Conservation (phyloP, 305 asterid species). For the Fraxinus paxiana region DNA sequence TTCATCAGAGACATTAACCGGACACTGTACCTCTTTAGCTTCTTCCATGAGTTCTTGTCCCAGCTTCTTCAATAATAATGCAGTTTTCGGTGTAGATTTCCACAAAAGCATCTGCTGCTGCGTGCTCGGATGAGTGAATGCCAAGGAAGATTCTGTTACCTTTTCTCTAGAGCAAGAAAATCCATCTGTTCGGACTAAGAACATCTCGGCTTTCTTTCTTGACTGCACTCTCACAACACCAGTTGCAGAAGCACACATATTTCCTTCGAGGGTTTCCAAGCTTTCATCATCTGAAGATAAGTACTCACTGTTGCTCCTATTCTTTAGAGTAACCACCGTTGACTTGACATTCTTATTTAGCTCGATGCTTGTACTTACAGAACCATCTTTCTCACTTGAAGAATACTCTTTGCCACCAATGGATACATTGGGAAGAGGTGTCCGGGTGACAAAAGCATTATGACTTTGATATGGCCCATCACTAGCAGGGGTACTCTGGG, state of each 20-base stretch:
- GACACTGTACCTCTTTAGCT: conserved; percentile 77
- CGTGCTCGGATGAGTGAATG: conserved; percentile 96
- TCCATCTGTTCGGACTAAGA: conserved; percentile 96
- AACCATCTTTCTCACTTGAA: conserved; percentile 32
- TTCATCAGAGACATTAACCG: conserved; percentile 11
- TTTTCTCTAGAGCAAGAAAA: conserved; percentile 88
- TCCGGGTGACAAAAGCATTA: conserved; percentile 22
- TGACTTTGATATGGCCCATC: conserved; percentile 37
- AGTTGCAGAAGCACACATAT: conserved; percentile 93
- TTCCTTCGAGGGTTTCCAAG: conserved; percentile 57
- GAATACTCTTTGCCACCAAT: conserved; percentile 29
- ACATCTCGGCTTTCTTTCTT: conserved; percentile 97
- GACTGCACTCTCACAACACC: conserved; percentile 97
- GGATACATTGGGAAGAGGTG: conserved; percentile 32
- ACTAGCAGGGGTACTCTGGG: conserved; percentile 22
- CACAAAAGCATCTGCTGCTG: conserved; percentile 99
- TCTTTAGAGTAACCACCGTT: conserved; percentile 27
- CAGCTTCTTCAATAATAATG: conserved; percentile 77
- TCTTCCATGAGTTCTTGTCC: conserved; percentile 93
- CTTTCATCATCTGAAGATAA: conserved; percentile 56
- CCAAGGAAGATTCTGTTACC: conserved; percentile 96
- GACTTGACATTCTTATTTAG: conserved; percentile 32
- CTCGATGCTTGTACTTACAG: conserved; percentile 34
- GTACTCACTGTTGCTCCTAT: conserved; percentile 39
- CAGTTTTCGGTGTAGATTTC: conserved; percentile 96